Evolutionary conservation across 75 land plant genomes (phyloP), one percentile per base, ranked within the genome.

Genomic region (Ceratopteris richardii): DNA sequence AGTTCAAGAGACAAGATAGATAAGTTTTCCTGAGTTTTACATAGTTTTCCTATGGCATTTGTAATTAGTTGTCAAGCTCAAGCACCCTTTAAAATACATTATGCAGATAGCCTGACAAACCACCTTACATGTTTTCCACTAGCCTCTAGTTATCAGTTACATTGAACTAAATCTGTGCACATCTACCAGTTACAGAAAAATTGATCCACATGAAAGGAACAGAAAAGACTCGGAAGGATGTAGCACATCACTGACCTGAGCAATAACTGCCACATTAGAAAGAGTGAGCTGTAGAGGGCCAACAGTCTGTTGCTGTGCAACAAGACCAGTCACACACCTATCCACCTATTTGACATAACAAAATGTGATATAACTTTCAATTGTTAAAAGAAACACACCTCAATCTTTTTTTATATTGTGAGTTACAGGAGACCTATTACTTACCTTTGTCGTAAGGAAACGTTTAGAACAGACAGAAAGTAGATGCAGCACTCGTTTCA

Each of bases 261-360:
- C 86, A 62, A 85, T 81, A 17, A 93, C 95, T 20, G 94, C 98
- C 51, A 93, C 98, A 79, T 93, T 90, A 26, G 98, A 54, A 68
- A 93, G 90, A 19, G 98, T 75, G 26, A 88, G 75, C 63, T 93
- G 98, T 56, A 93, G 65, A 39, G 97, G 86, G 17, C 97, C 97
- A 31, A 87, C 92, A 19, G 97, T 87, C 62, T 91, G 97, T 63
- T 91, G 97, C 52, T 91, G 97, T 33, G 92, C 97, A 30, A 91
- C 93, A 33, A 91, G 82, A 25, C 97, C 97, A 36, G 93, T 87
- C 0, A 91, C 97, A 72, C 97, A 91, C 57, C 97, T 72, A 67
- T 91, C 97, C 57, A 91, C 97, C 79, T 77, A 62, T 18, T 25
- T 51, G 23, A 31, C 12, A 36, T 3, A 52, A 13, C 18, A 52